Base-by-base conservation (phyloP, 2,329 filamentous ascomycete species). In the Drechslerella coelobrocha region DNA sequence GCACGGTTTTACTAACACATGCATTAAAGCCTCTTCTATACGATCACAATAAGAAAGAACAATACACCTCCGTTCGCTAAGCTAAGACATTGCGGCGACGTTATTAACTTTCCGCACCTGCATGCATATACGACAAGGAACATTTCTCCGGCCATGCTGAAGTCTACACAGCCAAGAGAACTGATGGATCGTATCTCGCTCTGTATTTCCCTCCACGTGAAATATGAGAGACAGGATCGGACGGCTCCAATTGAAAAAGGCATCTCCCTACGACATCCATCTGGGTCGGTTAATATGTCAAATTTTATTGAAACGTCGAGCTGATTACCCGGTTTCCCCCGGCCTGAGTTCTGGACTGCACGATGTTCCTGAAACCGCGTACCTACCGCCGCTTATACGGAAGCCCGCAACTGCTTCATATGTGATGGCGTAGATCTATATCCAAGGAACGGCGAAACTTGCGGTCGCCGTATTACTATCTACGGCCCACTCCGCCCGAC, bases 21-120 rank as follows among this genome's bases (percentile, higher is more conserved):
- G 29, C 29, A n/a, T 57, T 47, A 48, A 59, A 48, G 17, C 41
- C 41, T 14, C 54, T 8, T 19, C 23, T 24, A 23, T 23, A 6
- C 43, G 17, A 5, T 45, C 39, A 59, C 34, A 39, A 39, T 39
- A 14, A n/a, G n/a, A n/a, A n/a, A n/a, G n/a, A n/a, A n/a, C n/a
- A n/a, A n/a, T n/a, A n/a, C n/a, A n/a, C n/a, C n/a, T n/a, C n/a
- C 12, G 12, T 39, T 39, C 17, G 12, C 12, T 39, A 14, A 10
- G 34, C 34, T 26, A 37, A 29, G 19, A 54, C 54, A 31, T 17
- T 29, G 59, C 50, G 41, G 43, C 26, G 47, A 45, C 56, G 31
- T 48, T 61, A 12, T 48, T 21, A 47, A 56, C 39, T 61, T 37
- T 34, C 63, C 63, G 56, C 48, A 61, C 56, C 63, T 68, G 63